Evolutionary conservation across 768 basidiomycete genomes (phyloP).

Genomic region (Podaxis carcinomalis): DNA sequence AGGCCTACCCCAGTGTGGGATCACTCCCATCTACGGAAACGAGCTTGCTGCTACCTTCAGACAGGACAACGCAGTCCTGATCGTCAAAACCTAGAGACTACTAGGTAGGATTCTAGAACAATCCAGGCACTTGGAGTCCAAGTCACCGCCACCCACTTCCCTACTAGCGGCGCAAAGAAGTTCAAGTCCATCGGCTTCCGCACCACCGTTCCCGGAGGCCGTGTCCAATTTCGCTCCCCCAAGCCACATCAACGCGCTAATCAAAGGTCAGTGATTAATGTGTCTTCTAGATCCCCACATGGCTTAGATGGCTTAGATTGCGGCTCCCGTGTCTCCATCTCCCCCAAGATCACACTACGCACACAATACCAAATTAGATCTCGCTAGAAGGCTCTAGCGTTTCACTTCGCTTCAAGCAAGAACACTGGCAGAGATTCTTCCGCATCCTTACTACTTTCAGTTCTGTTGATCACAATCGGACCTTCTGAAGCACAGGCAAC

Average conservation of each 20-base stretch:
- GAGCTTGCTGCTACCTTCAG: no score
- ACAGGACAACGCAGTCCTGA: no score
- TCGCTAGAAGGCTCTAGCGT: not conserved
- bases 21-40: no score
- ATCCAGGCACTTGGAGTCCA: no score
- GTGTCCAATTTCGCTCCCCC: not conserved
- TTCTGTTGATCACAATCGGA: no score
- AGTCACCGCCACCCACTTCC: no score
- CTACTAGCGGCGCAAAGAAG: no score
- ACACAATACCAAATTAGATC: not conserved
- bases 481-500: no score
- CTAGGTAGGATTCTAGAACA: no score
- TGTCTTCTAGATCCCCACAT: not conserved
- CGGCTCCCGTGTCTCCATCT: not conserved
- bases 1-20: no score
- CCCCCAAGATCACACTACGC: not conserved
- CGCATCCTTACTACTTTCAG: not conserved
- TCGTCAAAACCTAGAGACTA: no score
- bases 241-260: not conserved
- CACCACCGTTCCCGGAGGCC: not conserved
- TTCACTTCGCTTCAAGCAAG: not conserved
- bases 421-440: not conserved
- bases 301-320: not conserved
- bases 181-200: not conserved
- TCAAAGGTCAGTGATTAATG: not conserved